phyloP scores from a whole-genome alignment of 306 rosid genomes.

The Adenanthera pavonina region DNA sequence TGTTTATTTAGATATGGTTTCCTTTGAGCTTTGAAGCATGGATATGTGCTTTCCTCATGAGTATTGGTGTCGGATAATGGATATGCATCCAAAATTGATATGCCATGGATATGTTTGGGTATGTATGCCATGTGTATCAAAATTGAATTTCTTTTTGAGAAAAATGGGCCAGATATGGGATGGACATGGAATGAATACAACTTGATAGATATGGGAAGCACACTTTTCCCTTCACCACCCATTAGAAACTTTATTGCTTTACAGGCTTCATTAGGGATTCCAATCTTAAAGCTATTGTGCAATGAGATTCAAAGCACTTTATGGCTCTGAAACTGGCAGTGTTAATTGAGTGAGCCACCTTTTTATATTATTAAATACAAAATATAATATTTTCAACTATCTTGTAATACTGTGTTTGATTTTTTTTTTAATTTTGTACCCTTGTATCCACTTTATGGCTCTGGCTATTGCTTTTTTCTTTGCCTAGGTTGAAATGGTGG shows the following conservation, averaged over 20 bases:
- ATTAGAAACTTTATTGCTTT: background rate
- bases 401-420: background rate
- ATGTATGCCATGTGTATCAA: background rate
- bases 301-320: background rate
- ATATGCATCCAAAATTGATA: background rate
- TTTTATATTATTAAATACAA: no score
- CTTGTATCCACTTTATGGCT: no score
- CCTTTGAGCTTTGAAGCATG: background rate
- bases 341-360: background rate
- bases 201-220: background rate
- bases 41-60: background rate
- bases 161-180: background rate
- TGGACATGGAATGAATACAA: background rate
- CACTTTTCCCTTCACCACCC: background rate
- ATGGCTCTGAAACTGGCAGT: background rate
- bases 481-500: background rate
- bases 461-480: slow-evolving; percentile 4
- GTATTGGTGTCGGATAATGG: background rate
- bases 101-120: background rate
- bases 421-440: background rate
- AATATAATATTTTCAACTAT: background rate
- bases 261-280: background rate
- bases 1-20: background rate
- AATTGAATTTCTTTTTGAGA: background rate
- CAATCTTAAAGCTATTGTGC: background rate